Evolutionary conservation across 305 asterid species (phyloP).

Genomic region (Ajuga reptans): DNA sequence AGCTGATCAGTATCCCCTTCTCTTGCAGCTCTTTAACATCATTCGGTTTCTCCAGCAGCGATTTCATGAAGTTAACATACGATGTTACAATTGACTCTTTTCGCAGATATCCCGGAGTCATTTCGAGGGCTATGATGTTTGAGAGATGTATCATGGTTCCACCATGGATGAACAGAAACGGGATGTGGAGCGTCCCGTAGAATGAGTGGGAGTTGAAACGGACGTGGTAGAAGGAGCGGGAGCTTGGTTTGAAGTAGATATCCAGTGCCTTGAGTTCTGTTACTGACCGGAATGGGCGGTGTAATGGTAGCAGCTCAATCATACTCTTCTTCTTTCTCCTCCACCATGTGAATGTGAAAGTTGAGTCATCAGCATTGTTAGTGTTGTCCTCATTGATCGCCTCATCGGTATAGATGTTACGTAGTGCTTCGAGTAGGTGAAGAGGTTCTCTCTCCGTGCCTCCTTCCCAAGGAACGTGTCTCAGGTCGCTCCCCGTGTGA

Average conservation of each 20-base stretch:
- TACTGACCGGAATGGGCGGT: conserved; percentile 11
- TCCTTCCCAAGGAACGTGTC: no score
- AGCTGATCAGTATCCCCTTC: conserved; percentile 8
- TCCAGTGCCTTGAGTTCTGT: background rate
- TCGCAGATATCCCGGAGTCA: background rate
- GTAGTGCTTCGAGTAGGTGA: conserved; percentile 31
- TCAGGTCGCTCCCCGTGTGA: background rate
- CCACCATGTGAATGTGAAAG: no score
- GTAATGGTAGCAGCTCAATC: background rate
- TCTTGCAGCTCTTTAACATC: conserved; percentile 22
- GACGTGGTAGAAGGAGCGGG: conserved; percentile 15
- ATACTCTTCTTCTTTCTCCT: no score
- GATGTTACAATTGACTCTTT: background rate
- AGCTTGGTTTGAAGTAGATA: conserved; percentile 19
- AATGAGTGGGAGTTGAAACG: conserved; percentile 14
- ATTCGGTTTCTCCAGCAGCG: background rate
- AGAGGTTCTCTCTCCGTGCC: conserved; percentile 1
- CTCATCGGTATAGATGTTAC: background rate
- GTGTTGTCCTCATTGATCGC: no score
- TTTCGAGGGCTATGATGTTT: conserved; percentile 17
- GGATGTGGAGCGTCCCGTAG: conserved; percentile 23
- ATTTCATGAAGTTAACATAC: conserved; percentile 6
- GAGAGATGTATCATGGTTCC: background rate
- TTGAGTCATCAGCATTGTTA: no score
- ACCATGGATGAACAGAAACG: background rate